Conservation (phyloP, 495 filamentous ascomycete species). For the Aspergillus hancockii region DNA sequence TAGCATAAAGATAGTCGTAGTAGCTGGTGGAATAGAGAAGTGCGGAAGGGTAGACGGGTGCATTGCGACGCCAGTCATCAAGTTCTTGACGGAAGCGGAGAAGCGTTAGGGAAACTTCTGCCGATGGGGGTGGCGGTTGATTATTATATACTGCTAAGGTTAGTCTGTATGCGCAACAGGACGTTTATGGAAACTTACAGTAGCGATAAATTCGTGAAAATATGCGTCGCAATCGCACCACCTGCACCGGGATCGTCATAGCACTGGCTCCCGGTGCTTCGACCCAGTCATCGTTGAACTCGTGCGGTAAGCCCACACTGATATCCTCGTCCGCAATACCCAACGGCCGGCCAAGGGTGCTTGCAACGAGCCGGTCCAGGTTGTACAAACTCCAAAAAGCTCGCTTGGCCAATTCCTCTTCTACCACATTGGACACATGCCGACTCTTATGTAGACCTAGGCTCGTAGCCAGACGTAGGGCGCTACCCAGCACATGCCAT, state of each 20-base stretch:
- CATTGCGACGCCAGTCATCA: slow-evolving; percentile 46
- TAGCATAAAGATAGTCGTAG: slow-evolving; percentile 54
- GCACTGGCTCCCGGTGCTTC: slow-evolving; percentile 40
- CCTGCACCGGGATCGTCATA: slow-evolving; percentile 52
- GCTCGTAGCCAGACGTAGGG: slow-evolving; percentile 49
- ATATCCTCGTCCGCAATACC: slow-evolving; percentile 55
- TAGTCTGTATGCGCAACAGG: not conserved
- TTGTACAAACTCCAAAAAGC: slow-evolving; percentile 57
- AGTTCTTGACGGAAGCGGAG: slow-evolving; percentile 49
- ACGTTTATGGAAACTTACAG: slow-evolving; percentile 30
- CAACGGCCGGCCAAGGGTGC: slow-evolving; percentile 50
- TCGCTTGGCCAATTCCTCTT: slow-evolving; percentile 52
- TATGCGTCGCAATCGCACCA: slow-evolving; percentile 49
- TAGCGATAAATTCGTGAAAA: slow-evolving; percentile 50
- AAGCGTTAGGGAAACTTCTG: slow-evolving; percentile 37
- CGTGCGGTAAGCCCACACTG: slow-evolving; percentile 42
- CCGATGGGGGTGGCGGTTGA: slow-evolving; percentile 34
- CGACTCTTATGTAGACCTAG: slow-evolving; percentile 51
- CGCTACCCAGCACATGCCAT: slow-evolving; percentile 53
- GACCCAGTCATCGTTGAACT: slow-evolving; percentile 46
- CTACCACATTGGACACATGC: slow-evolving; percentile 32
- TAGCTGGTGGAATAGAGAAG: slow-evolving; percentile 51
- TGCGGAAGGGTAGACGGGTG: slow-evolving; percentile 42
- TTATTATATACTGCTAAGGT: slow-evolving; percentile 44
- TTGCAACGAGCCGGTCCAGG: slow-evolving; percentile 51